A percentile compares a stretch with the other conserved stretches of the same genome.
phyloP scores from a whole-genome alignment of 2,329 filamentous ascomycete species.

The Fusarium tuaranense region DNA sequence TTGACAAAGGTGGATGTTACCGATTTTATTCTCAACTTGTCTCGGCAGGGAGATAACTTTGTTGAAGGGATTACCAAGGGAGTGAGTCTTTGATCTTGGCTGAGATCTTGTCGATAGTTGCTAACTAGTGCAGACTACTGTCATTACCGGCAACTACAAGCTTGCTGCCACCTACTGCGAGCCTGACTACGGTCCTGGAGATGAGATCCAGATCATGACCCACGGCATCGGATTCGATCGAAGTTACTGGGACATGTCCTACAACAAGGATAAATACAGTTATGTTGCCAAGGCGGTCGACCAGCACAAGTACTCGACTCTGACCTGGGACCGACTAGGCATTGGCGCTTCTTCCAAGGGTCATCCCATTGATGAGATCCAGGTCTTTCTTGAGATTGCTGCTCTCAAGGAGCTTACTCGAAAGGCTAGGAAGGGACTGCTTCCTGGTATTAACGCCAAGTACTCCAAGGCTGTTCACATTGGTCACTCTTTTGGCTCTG shows the following conservation, averaged over 20 bases:
- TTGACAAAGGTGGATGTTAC: constrained; percentile 67
- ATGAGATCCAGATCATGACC: constrained; percentile 54
- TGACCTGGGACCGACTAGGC: constrained; percentile 72
- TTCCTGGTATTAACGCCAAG: constrained; percentile 54
- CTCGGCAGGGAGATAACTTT: constrained; percentile 63
- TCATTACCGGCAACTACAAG: constrained; percentile 64
- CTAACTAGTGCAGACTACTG: constrained; percentile 55
- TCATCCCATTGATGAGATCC: constrained; percentile 70
- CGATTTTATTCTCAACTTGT: constrained; percentile 64
- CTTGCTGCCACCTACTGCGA: constrained; percentile 72
- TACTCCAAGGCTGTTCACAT: constrained; percentile 66
- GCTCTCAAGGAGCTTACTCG: constrained; percentile 66
- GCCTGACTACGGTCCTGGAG: constrained; percentile 59
- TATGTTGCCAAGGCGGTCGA: constrained; percentile 69
- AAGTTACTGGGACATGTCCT: constrained; percentile 72
- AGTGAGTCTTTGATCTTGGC: constrained; percentile 44
- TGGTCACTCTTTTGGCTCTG: constrained; percentile 73
- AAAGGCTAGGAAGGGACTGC: constrained; percentile 57
- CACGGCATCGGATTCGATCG: constrained; percentile 56
- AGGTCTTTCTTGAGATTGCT: constrained; percentile 67
- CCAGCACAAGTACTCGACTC: constrained; percentile 67
- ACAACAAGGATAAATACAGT: constrained; percentile 70
- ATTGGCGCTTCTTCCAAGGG: constrained; percentile 69
- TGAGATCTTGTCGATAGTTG: background rate
- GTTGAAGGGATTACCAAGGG: constrained; percentile 57